Evolutionary conservation across 768 basidiomycete species (phyloP).

Genomic region (Leccinum obscurum): DNA sequence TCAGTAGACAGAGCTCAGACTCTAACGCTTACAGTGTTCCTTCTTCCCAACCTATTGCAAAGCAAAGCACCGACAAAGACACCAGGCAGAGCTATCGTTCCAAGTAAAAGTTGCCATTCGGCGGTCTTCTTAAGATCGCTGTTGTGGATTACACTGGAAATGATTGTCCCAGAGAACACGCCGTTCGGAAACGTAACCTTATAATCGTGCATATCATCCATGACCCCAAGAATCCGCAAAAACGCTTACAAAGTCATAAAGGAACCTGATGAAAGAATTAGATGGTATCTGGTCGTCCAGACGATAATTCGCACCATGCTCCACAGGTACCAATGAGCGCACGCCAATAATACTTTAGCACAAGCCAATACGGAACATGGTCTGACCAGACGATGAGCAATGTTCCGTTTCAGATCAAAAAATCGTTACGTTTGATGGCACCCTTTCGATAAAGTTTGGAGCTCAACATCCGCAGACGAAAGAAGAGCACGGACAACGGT

Average conservation of each 20-base stretch:
- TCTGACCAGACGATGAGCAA: constrained; percentile 33
- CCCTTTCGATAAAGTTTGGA: constrained; percentile 60
- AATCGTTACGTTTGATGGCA: constrained; percentile 58
- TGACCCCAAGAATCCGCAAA: neutral
- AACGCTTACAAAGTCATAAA: constrained; percentile 60
- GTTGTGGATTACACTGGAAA: constrained; percentile 61
- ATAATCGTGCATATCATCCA: constrained; percentile 1
- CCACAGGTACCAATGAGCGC: constrained; percentile 70
- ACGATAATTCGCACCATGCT: constrained; percentile 49
- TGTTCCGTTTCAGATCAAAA: neutral
- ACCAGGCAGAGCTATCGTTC: constrained; percentile 62
- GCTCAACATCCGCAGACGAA: constrained; percentile 72
- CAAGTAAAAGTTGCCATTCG: constrained; percentile 70
- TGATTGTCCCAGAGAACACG: constrained; percentile 67
- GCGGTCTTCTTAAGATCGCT: constrained; percentile 58
- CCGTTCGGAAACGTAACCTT: constrained; percentile 74
- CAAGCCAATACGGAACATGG: constrained; percentile 60
- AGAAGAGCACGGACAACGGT: constrained; percentile 68
- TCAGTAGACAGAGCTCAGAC: neutral
- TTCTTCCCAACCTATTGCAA: constrained; percentile 55
- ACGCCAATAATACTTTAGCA: constrained; percentile 65
- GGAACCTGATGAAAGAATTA: constrained; percentile 46
- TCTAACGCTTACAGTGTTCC: constrained; percentile 48
- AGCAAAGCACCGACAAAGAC: constrained; percentile 50
- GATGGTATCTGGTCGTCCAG: neutral